Base-by-base conservation (phyloP, 441 rosid species). In the Populus hybrid region DNA sequence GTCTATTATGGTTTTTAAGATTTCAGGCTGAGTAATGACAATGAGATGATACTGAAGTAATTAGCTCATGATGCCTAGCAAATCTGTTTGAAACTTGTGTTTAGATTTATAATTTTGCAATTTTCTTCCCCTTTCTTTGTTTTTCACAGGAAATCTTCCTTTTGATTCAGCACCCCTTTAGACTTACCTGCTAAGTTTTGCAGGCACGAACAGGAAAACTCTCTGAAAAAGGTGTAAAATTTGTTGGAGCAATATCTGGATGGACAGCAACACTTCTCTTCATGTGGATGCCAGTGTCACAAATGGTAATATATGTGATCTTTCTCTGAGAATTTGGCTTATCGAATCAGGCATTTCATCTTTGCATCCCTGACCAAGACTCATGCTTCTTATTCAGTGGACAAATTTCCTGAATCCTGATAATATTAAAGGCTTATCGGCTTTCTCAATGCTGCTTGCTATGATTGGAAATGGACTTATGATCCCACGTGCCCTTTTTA, bases 231-330 rank as follows among this genome's bases (percentile, higher is more conserved):
- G 92, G 91, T 72, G 90, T 83, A 63, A 90, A 85, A 81, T 87
- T 95, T 75, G 84, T 95, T 6, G 90, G 90, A 72, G 88, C 87
- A 78, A 63, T 90, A 84, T 92, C 96, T 81, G 99, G 99, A 82
- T 95, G 98, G 99, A 92, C 98, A 24, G 97, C 99, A 14, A 93
- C 99, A 28, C 91, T 95, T 82, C 94, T 95, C 79, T 95, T 95
- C 88, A 95, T 93, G 99, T 93, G 98, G 98, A 93, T 93, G 98
- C 96, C 97, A 66, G 91, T 95, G 76, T 82, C 96, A 6, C 98
- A 93, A 81, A 89, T 92, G 99, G 99, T 95, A 82, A 79, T 75
- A 59, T 59, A 70, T 64, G 6, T 69, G 6, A 11, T 46, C 57
- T 77, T 71, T 66, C 32, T 18, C 73, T 32, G n/a, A 57, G 30